Evolutionary conservation across 192 early-diverging fungal species (phyloP).

Genomic region (Podila epigama): DNA sequence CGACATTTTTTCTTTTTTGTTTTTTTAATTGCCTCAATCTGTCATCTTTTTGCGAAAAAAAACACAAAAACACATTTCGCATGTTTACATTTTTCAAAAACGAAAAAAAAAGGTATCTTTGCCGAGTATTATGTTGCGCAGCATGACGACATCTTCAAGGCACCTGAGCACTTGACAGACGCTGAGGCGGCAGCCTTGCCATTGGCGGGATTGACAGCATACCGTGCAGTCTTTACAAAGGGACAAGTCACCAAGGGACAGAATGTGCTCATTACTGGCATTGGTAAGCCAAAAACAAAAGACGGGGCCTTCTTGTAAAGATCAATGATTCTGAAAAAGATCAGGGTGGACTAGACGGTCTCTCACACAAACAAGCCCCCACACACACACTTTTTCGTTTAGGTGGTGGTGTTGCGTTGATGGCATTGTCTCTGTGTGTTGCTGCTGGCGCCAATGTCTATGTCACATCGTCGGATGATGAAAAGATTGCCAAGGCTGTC

Average conservation of each 20-base stretch:
- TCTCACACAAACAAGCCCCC: background rate
- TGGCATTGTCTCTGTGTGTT: conserved; percentile 70
- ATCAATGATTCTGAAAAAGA: no score
- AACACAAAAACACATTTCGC: background rate
- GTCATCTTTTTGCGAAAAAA: background rate
- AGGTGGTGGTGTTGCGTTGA: conserved; percentile 75
- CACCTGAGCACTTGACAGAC: conserved; percentile 65
- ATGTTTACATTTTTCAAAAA: background rate
- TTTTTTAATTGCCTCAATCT: conserved; percentile 16
- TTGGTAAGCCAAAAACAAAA: no score
- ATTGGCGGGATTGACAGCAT: conserved; percentile 70
- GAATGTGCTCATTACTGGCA: conserved; percentile 73
- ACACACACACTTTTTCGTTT: background rate
- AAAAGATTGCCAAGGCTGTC: conserved; percentile 69
- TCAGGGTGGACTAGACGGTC: background rate
- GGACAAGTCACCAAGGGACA: conserved; percentile 58
- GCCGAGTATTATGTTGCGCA: conserved; percentile 60
- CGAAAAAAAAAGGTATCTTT: conserved; percentile 64
- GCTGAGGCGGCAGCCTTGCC: conserved; percentile 74
- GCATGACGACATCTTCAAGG: conserved; percentile 53
- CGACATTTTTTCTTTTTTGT: background rate
- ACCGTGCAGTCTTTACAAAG: conserved; percentile 69
- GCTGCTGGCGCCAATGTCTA: conserved; percentile 73
- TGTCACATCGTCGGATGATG: conserved; percentile 69
- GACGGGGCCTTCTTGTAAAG: no score